These are phyloP conservation scores for Cryptosporidium sp. DNA, from an alignment of 169 alveolate species.

Conservation along the genomic window DNA sequence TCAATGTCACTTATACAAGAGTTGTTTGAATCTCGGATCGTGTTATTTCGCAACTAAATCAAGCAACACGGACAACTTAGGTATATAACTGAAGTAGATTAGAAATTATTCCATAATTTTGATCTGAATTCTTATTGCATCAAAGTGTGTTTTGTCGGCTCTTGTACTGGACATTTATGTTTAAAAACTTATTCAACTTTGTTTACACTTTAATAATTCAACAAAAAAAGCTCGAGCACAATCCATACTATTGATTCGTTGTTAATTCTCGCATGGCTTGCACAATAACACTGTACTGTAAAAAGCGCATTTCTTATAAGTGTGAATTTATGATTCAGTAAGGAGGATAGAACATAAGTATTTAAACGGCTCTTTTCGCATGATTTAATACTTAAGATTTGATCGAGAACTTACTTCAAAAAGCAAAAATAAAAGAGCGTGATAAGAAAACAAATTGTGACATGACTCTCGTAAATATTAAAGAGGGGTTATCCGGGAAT, in stretches of 20 bases:
- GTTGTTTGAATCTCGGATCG: not conserved
- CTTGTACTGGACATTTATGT: too few relatives aligned
- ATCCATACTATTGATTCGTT: too few relatives aligned
- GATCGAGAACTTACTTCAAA: not conserved
- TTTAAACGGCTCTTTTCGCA: too few relatives aligned
- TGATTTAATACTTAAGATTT: too few relatives aligned
- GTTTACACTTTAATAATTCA: too few relatives aligned
- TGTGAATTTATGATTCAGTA: too few relatives aligned
- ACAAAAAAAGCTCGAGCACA: too few relatives aligned
- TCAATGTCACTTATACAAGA: not conserved
- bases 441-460: not conserved
- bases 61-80: not conserved
- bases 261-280: too few relatives aligned
- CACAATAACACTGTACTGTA: too few relatives aligned
- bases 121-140: not conserved
- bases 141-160: not conserved
- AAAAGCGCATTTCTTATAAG: too few relatives aligned
- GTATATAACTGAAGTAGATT: not conserved
- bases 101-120: not conserved
- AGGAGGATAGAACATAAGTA: too few relatives aligned
- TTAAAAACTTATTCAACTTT: too few relatives aligned
- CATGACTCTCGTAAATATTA: not conserved
- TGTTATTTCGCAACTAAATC: not conserved
- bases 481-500: slow-evolving; percentile 93
- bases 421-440: not conserved